These are phyloP conservation scores for Suillus fuscotomentosus DNA, from an alignment of 768 basidiomycete species.

Conservation along the genomic window DNA sequence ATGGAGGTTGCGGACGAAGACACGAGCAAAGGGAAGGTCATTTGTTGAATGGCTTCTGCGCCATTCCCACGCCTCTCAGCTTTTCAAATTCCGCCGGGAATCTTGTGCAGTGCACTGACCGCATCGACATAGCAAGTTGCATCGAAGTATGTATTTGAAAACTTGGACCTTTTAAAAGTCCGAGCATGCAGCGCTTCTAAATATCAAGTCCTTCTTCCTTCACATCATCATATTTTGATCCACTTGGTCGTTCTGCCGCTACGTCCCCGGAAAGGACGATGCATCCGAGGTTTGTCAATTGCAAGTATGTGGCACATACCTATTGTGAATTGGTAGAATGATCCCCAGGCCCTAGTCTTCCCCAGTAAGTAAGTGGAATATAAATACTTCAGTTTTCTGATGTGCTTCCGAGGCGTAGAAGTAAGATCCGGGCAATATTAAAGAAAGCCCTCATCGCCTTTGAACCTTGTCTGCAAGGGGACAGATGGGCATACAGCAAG, in stretches of 20 bases:
- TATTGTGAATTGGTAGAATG: not conserved
- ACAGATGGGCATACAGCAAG: not conserved
- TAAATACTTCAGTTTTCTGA: not conserved
- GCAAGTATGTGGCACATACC: not conserved
- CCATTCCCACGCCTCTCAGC: conserved; percentile 28
- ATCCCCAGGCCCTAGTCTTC: not conserved
- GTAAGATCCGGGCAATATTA: not conserved
- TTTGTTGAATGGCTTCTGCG: conserved; percentile 17
- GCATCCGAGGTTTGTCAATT: not conserved
- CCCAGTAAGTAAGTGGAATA: not conserved
- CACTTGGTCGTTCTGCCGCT: not conserved
- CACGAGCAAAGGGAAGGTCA: conserved; percentile 3
- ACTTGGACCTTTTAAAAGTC: not conserved
- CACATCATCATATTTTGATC: not conserved
- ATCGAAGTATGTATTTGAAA: not conserved
- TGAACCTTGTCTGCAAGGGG: not conserved
- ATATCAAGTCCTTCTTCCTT: not conserved
- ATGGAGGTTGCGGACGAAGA: conserved; percentile 12
- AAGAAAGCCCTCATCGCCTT: not conserved
- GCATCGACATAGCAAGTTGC: not conserved
- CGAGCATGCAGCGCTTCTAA: not conserved
- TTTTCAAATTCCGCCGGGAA: conserved; percentile 26
- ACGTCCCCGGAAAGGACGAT: not conserved
- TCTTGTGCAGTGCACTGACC: conserved; percentile 30
- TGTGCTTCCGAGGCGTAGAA: not conserved